Conservation (phyloP, 164 flowering plant species). For the Macadamia integrifolia region DNA sequence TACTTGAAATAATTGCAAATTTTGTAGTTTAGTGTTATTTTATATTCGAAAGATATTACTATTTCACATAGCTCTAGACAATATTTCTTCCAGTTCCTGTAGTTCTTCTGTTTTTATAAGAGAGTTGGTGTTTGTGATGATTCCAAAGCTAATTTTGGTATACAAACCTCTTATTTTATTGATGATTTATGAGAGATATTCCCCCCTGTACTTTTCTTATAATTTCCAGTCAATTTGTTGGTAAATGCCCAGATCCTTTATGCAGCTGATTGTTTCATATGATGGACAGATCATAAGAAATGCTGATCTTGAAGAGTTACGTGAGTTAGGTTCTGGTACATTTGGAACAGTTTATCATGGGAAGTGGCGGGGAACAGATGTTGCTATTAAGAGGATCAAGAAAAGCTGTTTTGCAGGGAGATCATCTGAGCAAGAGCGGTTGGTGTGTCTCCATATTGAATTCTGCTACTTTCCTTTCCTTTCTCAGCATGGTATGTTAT, state of each 20-base stretch:
- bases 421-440: constrained; percentile 77
- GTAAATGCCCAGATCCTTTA: not conserved
- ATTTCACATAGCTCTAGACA: too few relatives aligned
- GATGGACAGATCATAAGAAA: constrained; percentile 68
- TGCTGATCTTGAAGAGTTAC: constrained; percentile 84
- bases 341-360: constrained; percentile 94
- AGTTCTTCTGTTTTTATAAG: too few relatives aligned
- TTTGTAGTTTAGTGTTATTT: too few relatives aligned
- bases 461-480: not conserved
- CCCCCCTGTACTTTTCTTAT: not conserved
- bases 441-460: constrained; percentile 38
- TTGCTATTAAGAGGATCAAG: constrained; percentile 86
- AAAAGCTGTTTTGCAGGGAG: constrained; percentile 81
- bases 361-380: constrained; percentile 90
- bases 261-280: constrained; percentile 22
- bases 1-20: too few relatives aligned
- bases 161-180: not conserved
- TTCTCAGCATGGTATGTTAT: not conserved
- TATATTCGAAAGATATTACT: too few relatives aligned
- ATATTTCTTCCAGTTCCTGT: not conserved
- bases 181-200: not conserved
- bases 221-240: too few relatives aligned
- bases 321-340: constrained; percentile 86
- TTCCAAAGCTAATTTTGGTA: not conserved
- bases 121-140: not conserved